Percentiles rank a stretch among this genome's conserved stretches.
phyloP scores from a whole-genome alignment of 495 filamentous ascomycete species.

The Penicillium fimorum region DNA sequence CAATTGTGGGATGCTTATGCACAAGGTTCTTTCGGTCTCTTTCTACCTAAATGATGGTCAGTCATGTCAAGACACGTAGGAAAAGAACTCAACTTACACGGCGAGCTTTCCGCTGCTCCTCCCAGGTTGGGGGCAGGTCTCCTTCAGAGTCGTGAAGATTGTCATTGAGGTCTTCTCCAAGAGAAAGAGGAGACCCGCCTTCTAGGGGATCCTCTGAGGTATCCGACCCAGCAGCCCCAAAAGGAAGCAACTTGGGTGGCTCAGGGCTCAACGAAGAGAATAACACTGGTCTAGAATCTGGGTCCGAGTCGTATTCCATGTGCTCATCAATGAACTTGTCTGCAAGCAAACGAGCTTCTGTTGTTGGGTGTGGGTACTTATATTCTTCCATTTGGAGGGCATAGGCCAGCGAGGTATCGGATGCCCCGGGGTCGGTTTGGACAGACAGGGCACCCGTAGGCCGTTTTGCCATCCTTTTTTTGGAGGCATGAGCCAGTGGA shows the following conservation, averaged over 20 bases:
- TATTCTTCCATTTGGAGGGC: constrained; percentile 65
- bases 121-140: constrained; percentile 14
- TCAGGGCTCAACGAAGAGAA: not conserved
- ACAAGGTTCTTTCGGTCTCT: constrained; percentile 67
- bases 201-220: not conserved
- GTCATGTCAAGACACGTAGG: not conserved
- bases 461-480: constrained; percentile 29
- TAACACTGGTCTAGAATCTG: not conserved
- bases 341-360: constrained; percentile 17
- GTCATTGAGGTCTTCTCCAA: constrained; percentile 18
- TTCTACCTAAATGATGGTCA: constrained; percentile 28
- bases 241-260: not conserved
- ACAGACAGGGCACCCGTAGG: not conserved
- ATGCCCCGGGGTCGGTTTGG: constrained; percentile 26
- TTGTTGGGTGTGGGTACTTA: constrained; percentile 26
- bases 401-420: constrained; percentile 58
- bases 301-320: not conserved
- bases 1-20: constrained; percentile 69
- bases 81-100: constrained; percentile 33
- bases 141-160: constrained; percentile 11
- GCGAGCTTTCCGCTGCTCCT: constrained; percentile 19
- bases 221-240: not conserved
- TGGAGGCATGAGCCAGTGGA: constrained; percentile 56
- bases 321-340: not conserved
- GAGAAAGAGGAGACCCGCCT: not conserved